phyloP scores from a whole-genome alignment of 345 rosid genomes.

The Bruguiera sexangula region DNA sequence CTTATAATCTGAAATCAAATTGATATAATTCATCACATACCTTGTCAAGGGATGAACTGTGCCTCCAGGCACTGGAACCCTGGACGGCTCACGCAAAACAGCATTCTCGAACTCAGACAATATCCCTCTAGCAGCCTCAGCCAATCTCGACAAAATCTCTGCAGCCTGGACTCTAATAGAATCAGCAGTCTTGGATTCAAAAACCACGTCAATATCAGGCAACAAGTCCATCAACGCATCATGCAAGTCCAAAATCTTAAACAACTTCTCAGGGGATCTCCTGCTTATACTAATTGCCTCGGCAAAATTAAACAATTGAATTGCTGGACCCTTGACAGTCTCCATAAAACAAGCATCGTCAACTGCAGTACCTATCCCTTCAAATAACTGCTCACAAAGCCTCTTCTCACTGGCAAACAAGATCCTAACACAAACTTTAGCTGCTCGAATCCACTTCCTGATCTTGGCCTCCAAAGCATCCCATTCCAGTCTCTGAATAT shows the following conservation, averaged over 20 bases:
- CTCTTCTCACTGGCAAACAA: constrained; percentile 82
- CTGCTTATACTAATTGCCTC: constrained; percentile 86
- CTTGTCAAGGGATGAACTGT: constrained; percentile 92
- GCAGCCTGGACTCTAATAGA: constrained; percentile 63
- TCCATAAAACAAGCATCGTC: constrained; percentile 84
- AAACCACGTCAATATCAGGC: constrained; percentile 78
- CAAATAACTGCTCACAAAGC: constrained; percentile 79
- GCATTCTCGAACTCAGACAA: constrained; percentile 83
- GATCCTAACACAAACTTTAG: constrained; percentile 66
- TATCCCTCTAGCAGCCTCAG: constrained; percentile 84
- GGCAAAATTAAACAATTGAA: constrained; percentile 77
- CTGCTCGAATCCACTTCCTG: constrained; percentile 86
- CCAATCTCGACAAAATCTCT: constrained; percentile 74
- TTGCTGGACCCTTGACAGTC: constrained; percentile 72
- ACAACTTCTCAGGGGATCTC: constrained; percentile 89
- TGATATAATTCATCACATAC: constrained; percentile 94
- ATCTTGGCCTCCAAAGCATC: constrained; percentile 77
- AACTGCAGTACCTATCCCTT: constrained; percentile 56
- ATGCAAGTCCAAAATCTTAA: constrained; percentile 84
- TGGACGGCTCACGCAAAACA: constrained; percentile 69
- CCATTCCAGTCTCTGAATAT: constrained; percentile 87
- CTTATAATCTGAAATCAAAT: constrained; percentile 87
- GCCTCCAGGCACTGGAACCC: constrained; percentile 81
- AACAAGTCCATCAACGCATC: constrained; percentile 65
- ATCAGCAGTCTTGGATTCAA: constrained; percentile 55